Percentiles rank a stretch among this genome's conserved stretches.
These are phyloP conservation scores for Pseudonitzschia multistriata DNA, from an alignment of 108 stramenopile species.

Conservation along the genomic window DNA sequence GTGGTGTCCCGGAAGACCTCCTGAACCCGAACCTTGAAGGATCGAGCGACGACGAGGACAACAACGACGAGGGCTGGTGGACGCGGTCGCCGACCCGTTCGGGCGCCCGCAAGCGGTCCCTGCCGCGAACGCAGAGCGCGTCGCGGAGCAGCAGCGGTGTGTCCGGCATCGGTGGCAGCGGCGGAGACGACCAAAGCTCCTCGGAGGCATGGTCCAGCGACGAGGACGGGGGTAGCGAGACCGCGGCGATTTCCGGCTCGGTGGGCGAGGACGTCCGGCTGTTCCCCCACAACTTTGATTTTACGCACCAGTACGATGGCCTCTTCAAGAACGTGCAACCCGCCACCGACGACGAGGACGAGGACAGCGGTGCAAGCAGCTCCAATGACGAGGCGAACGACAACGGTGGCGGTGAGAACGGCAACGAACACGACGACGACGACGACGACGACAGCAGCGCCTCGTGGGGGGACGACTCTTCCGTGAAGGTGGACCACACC, in stretches of 20 bases:
- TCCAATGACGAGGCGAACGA: conserved; percentile 23
- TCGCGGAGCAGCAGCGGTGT: conserved; percentile 4
- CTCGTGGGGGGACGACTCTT: conserved; percentile 44
- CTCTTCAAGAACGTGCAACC: conserved; percentile 17
- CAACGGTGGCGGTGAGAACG: not conserved
- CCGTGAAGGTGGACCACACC: conserved; percentile 44
- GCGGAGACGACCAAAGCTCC: not conserved
- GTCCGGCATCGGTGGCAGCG: not conserved
- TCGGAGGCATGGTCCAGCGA: conserved; percentile 18
- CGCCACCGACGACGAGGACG: not conserved
- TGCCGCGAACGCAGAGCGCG: not conserved
- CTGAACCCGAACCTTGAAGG: conserved; percentile 24
- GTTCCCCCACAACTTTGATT: conserved; percentile 19
- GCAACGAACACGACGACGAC: conserved; percentile 12
- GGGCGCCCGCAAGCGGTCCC: not conserved
- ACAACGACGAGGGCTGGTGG: conserved; percentile 49
- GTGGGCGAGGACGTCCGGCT: not conserved
- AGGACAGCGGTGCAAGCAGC: not conserved
- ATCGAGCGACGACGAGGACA: conserved; percentile 30
- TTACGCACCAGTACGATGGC: conserved; percentile 27
- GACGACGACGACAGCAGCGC: conserved; percentile 6
- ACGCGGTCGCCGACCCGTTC: conserved; percentile 22
- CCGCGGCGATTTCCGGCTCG: conserved; percentile 2
- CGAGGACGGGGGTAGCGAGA: not conserved
- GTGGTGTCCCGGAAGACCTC: conserved; percentile 15